Percentiles rank a stretch among this genome's conserved stretches.
These are phyloP conservation scores for Lactarius psammicola DNA, from an alignment of 768 basidiomycete species.

Conservation along the genomic window DNA sequence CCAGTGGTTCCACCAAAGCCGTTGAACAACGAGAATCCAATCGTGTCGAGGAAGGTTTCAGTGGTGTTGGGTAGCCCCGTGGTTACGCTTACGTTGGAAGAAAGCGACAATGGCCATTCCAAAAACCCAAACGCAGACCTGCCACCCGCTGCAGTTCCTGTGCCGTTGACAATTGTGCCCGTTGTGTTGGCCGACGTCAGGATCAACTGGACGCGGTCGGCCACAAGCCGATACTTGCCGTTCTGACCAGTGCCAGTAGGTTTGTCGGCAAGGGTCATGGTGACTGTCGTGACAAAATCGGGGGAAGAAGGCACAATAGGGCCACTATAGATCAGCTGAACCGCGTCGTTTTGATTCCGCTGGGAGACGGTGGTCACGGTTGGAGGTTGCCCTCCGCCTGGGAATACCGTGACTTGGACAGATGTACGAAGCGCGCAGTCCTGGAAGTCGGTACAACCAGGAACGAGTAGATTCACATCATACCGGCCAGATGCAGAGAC, in stretches of 20 bases:
- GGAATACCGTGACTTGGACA: slow-evolving; percentile 81
- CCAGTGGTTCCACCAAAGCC: slow-evolving; percentile 52
- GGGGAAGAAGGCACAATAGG: slow-evolving; percentile 74
- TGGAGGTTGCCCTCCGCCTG: slow-evolving; percentile 63
- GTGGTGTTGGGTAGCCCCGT: slow-evolving; percentile 62
- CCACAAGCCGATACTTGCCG: slow-evolving; percentile 78
- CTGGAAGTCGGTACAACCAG: slow-evolving; percentile 78
- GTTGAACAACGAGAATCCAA: slow-evolving; percentile 60
- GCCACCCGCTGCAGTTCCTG: slow-evolving; percentile 36
- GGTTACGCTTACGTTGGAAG: slow-evolving; percentile 55
- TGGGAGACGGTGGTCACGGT: slow-evolving; percentile 73
- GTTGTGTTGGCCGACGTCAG: slow-evolving; percentile 57
- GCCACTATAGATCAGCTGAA: slow-evolving; percentile 71
- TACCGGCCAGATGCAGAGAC: slow-evolving; percentile 89
- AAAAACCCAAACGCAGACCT: slow-evolving; percentile 77
- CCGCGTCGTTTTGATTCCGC: slow-evolving; percentile 60
- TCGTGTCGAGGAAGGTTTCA: slow-evolving; percentile 61
- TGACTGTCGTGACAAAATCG: slow-evolving; percentile 69
- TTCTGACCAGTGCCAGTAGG: slow-evolving; percentile 62
- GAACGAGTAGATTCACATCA: slow-evolving; percentile 78
- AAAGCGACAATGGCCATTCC: slow-evolving; percentile 70
- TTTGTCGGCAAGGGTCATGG: slow-evolving; percentile 65
- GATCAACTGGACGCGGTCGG: slow-evolving; percentile 79
- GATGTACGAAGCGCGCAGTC: slow-evolving; percentile 80
- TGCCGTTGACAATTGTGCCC: slow-evolving; percentile 35